Percentiles rank a stretch among this genome's conserved stretches.
These are phyloP conservation scores for Exophiala phaeomuriformis DNA, from an alignment of 2,329 filamentous ascomycete genomes.

Conservation along the genomic window DNA sequence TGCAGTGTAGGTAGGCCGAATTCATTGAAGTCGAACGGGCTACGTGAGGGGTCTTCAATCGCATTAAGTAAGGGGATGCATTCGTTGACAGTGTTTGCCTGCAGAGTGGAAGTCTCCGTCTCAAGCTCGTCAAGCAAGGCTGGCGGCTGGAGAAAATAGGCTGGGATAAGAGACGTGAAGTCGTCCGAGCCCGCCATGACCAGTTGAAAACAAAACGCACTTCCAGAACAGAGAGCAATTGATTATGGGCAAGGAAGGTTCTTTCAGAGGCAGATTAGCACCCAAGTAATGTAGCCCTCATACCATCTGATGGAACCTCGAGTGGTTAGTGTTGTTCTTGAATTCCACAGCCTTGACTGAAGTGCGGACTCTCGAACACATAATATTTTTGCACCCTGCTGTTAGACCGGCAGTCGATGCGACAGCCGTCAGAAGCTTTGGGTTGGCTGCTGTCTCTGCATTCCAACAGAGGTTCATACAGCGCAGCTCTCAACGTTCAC, in stretches of 20 bases:
- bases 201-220: neutral
- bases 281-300: neutral
- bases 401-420: neutral
- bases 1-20: conserved; percentile 69
- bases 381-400: neutral
- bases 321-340: conserved; percentile 18
- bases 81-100: conserved; percentile 60
- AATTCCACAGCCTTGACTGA: conserved; percentile 7
- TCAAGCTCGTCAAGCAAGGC: conserved; percentile 57
- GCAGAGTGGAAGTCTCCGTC: conserved; percentile 61
- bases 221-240: neutral
- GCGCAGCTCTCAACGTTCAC: too few relatives aligned
- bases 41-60: conserved; percentile 38
- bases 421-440: neutral
- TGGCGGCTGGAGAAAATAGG: conserved; percentile 43
- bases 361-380: neutral
- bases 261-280: neutral
- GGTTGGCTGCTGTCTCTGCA: too few relatives aligned
- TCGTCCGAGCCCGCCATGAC: conserved; percentile 8
- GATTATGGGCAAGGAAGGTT: too few relatives aligned
- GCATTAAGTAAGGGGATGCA: conserved; percentile 60
- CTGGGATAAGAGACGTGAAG: conserved; percentile 29
- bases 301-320: neutral
- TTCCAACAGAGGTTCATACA: too few relatives aligned
- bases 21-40: conserved; percentile 52